Evolutionary conservation across 2,329 filamentous ascomycete species (phyloP).

Genomic region (Aureobasidium melanogenum): DNA sequence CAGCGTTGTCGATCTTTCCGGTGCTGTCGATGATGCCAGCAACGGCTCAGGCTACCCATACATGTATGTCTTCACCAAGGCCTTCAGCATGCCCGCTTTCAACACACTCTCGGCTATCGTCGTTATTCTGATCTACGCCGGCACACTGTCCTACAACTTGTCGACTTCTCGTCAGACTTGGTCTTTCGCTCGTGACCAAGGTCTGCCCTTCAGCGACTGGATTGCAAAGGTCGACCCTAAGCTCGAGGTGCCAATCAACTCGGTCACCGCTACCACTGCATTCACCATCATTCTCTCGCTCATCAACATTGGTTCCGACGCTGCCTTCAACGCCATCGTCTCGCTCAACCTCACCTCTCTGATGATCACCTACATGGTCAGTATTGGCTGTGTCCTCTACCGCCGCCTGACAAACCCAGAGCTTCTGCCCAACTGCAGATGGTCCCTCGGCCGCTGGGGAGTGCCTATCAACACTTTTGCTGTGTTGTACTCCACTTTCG

Average conservation of each 20-base stretch:
- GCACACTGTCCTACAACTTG: conserved; percentile 14
- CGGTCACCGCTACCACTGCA: conserved; percentile 4
- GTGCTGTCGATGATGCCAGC: conserved; percentile 20
- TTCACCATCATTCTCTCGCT: conserved; percentile 16
- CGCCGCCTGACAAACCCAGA: conserved; percentile 17
- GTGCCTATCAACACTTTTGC: conserved; percentile 28
- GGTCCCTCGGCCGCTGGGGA: conserved; percentile 31
- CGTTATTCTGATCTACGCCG: conserved; percentile 17
- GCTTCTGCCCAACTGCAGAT: conserved; percentile 22
- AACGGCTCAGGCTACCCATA: conserved; percentile 26
- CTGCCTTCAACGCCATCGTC: conserved; percentile 15
- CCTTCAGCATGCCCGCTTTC: conserved; percentile 21
- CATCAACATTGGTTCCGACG: conserved; percentile 18
- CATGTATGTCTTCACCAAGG: conserved; percentile 28
- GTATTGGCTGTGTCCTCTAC: conserved; percentile 21
- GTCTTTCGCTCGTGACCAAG: conserved; percentile 16
- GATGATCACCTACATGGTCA: conserved; percentile 14
- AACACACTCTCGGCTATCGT: conserved; percentile 18
- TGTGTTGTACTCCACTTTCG: conserved; percentile 26
- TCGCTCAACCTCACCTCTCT: conserved; percentile 12
- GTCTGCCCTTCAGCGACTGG: conserved; percentile 15
- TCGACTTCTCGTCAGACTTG: conserved; percentile 16
- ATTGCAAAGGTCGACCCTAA: conserved; percentile 15
- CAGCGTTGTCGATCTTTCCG: conserved; percentile 21
- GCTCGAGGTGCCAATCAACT: conserved; percentile 9